phyloP scores from a whole-genome alignment of 495 filamentous ascomycete species.

The Podospora conica region DNA sequence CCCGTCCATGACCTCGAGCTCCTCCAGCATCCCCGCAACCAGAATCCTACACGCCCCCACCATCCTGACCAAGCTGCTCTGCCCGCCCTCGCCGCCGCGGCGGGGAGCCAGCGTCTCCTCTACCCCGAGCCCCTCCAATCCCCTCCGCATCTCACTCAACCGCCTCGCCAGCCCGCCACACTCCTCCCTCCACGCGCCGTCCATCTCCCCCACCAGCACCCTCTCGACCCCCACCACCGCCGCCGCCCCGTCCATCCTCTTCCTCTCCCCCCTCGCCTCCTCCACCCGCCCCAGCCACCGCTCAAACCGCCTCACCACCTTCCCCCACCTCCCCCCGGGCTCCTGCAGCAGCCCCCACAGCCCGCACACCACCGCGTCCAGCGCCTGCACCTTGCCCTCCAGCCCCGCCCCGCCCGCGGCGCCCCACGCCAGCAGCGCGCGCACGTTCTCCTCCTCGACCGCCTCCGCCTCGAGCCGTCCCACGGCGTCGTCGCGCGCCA shows the following conservation, averaged over 20 bases:
- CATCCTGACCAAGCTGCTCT: conserved; percentile 34
- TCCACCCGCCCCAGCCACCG: conserved; percentile 42
- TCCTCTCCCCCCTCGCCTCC: conserved; percentile 31
- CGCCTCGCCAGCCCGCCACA: conserved; percentile 32
- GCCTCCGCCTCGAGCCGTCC: conserved; percentile 24
- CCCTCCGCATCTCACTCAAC: conserved; percentile 38
- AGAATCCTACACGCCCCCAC: conserved; percentile 34
- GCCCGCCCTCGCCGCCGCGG: not conserved
- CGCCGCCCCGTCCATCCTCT: conserved; percentile 14
- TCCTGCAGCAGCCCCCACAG: conserved; percentile 47
- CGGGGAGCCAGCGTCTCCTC: not conserved
- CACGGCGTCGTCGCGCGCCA: conserved; percentile 28
- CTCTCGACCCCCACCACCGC: conserved; percentile 18
- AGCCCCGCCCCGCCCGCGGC: conserved; percentile 23
- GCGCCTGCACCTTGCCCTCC: conserved; percentile 44
- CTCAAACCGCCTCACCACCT: conserved; percentile 45
- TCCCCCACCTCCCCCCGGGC: conserved; percentile 42
- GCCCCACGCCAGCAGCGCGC: conserved; percentile 31
- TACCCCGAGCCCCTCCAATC: conserved; percentile 29
- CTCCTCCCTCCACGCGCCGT: conserved; percentile 40
- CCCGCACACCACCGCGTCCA: conserved; percentile 46
- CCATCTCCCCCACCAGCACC: conserved; percentile 38
- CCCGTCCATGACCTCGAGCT: conserved; percentile 42
- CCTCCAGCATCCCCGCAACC: conserved; percentile 42
- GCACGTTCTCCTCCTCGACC: conserved; percentile 32